phyloP scores from a whole-genome alignment of 2,329 filamentous ascomycete genomes.

The Pezizomycotina sp. region DNA sequence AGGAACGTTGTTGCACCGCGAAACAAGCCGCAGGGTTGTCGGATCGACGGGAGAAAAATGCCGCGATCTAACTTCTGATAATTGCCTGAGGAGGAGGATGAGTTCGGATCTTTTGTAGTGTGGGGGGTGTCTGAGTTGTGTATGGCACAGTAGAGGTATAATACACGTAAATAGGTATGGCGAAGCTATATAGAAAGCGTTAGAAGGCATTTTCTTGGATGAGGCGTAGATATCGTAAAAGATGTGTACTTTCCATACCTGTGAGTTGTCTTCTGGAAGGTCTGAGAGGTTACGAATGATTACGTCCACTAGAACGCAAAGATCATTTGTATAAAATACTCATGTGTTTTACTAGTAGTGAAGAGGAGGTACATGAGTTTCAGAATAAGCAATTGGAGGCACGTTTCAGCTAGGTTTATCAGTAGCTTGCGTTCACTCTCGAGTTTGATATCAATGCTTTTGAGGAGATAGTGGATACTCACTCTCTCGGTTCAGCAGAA shows the following conservation, averaged over 20 bases:
- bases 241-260: constrained; percentile 14
- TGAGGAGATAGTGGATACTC: too few species aligned
- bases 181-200: constrained; percentile 43
- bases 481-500: constrained; percentile 83
- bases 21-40: constrained; percentile 60
- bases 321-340: constrained; percentile 99
- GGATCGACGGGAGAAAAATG: constrained; percentile 71
- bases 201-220: constrained; percentile 1
- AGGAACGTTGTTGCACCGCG: constrained; percentile 54
- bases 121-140: constrained; percentile 68
- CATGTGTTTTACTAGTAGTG: constrained; percentile 75
- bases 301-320: constrained; percentile 85
- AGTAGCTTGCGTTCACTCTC: constrained; percentile 3
- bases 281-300: constrained; percentile 95
- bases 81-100: constrained; percentile 53
- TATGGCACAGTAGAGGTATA: constrained; percentile 79
- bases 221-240: constrained; percentile 28
- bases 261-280: constrained; percentile 70
- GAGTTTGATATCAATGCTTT: background rate
- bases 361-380: constrained; percentile 93
- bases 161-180: constrained; percentile 85
- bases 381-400: constrained; percentile 84
- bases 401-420: constrained; percentile 50
- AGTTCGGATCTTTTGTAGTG: constrained; percentile 88
- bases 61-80: constrained; percentile 47